Evolutionary conservation across 805 yeast species (phyloP).

Genomic region (Hanseniaspora mollemarum): DNA sequence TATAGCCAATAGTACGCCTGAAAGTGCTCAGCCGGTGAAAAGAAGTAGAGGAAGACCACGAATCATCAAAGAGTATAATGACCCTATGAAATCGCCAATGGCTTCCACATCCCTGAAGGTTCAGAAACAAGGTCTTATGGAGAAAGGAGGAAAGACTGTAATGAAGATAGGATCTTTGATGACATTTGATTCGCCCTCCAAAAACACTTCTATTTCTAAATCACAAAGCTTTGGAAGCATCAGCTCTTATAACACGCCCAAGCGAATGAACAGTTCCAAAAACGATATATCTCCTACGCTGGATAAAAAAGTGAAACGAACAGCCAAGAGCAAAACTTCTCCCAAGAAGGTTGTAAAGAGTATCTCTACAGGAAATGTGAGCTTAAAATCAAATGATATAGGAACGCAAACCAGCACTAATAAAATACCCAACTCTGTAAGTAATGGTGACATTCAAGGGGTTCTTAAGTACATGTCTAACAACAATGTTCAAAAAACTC

Average conservation of each 20-base stretch:
- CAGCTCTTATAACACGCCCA: constrained; percentile 2
- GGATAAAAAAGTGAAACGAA: not conserved
- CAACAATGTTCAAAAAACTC: constrained; percentile 4
- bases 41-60: constrained; percentile 31
- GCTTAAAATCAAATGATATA: not conserved
- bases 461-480: constrained; percentile 4
- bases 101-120: constrained; percentile 29
- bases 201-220: not conserved
- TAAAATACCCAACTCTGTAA: not conserved
- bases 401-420: not conserved
- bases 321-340: not conserved
- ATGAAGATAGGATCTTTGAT: constrained; percentile 26
- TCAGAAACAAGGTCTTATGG: constrained; percentile 24
- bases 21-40: not conserved
- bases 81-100: constrained; percentile 31
- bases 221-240: not conserved
- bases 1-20: not conserved
- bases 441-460: constrained; percentile 1
- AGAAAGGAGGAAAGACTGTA: constrained; percentile 24
- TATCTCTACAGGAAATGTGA: constrained; percentile 9
- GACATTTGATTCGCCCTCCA: constrained; percentile 2
- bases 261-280: not conserved
- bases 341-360: constrained; percentile 13
- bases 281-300: constrained; percentile 6
- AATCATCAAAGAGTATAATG: constrained; percentile 27